Evolutionary conservation across 306 rosid species (phyloP).

Genomic region (Prunus davidiana): DNA sequence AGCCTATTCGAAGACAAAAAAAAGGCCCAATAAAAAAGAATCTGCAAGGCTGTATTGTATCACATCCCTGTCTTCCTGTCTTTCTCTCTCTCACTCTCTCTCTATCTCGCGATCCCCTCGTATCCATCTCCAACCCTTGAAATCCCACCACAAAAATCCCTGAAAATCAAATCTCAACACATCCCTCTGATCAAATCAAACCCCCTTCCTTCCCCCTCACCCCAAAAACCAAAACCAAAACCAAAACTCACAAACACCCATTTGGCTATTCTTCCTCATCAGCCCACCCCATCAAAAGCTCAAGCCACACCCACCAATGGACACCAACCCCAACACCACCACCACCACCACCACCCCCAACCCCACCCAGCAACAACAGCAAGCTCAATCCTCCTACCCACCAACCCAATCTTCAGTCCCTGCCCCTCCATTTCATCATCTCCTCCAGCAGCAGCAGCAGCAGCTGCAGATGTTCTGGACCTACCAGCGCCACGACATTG

Average conservation of each 20-base stretch:
- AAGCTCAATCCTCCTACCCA: slow-evolving; percentile 33
- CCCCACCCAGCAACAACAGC: background rate
- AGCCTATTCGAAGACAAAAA: background rate
- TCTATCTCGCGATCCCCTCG: background rate
- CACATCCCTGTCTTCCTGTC: slow-evolving; percentile 2
- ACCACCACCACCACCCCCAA: background rate
- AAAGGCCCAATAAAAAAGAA: background rate
- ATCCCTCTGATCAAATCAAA: slow-evolving; percentile 19
- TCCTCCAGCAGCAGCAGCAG: slow-evolving; percentile 87
- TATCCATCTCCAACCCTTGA: slow-evolving; percentile 8
- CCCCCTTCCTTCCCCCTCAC: background rate
- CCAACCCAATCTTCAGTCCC: slow-evolving; percentile 37
- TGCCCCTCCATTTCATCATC: slow-evolving; percentile 74
- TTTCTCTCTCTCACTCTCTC: background rate
- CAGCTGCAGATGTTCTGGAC: slow-evolving; percentile 98
- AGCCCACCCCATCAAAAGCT: slow-evolving; percentile 1
- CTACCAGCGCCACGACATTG: slow-evolving; percentile 87
- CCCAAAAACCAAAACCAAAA: background rate
- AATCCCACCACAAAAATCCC: slow-evolving; percentile 17
- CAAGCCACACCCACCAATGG: slow-evolving; percentile 8
- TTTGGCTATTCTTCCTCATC: background rate
- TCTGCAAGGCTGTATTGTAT: slow-evolving; percentile 13
- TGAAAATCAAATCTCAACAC: background rate
- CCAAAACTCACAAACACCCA: background rate
- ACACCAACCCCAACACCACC: background rate